Base-by-base conservation (phyloP, 2,329 filamentous ascomycete genomes). In the Myriangium duriaei region DNA sequence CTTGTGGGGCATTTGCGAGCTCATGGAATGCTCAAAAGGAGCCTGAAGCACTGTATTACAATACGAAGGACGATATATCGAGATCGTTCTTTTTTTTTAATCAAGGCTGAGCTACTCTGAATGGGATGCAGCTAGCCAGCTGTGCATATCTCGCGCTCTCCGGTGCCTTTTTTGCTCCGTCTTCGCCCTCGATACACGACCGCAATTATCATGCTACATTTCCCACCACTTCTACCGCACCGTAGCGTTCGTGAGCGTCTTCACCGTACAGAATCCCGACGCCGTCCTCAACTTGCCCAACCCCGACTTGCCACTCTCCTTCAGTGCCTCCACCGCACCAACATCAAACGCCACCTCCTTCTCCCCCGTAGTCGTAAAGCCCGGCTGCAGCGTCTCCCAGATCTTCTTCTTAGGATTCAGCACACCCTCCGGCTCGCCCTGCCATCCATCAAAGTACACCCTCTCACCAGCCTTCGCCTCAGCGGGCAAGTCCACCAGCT, bases 351-450 rank as follows among this genome's bases (percentile, higher is more conserved):
- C 86, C 24, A 94, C 88, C 62, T 87, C 81, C 36, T 88, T 68
- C 32, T 61, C 63, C 5, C 80, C 79, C 1, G 81, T 93, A 5
- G 88, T 98, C 18, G 83, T 93, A 65, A 96, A 96, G 0, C 88
- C 91, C 1, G 87, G 86, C 70, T 96, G 88, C 64, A 94, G 84
- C 7, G 73, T 84, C 71, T 98, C 91, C 87, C 88, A 96, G 44
- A 96, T 69, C 78, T 96, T 96, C 78, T 96, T 98, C 79, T 98
- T 98, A 42, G 91, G 91, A 71, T 96, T 98, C 41, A 98, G 72
- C 36, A 88, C 76, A 45, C 79, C 80, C 71, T 98, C 91, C 0
- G 91, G 86, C 68, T 93, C 82, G 42, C 85, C 87, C 60, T 84
- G 72, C 79, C 84, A 98, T 33, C 91, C 91, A 57, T 96, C 83